These are phyloP conservation scores for Durotheca rogersii DNA, from an alignment of 495 filamentous ascomycete species.

Conservation along the genomic window DNA sequence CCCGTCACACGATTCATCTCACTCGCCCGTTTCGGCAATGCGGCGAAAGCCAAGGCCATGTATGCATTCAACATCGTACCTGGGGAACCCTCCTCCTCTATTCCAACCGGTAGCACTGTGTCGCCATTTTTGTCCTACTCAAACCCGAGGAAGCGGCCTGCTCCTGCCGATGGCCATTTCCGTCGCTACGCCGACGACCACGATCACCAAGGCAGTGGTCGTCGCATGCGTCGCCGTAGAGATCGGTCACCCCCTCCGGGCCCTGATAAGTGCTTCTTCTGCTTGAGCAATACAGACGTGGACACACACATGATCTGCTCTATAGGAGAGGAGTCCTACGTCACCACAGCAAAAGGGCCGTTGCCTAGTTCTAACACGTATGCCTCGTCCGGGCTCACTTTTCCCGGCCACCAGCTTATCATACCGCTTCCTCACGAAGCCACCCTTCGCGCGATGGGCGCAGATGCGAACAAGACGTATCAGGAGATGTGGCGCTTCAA, in stretches of 20 bases:
- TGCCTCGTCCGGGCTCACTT: constrained; percentile 57
- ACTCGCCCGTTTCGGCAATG: constrained; percentile 72
- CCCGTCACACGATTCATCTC: constrained; percentile 84
- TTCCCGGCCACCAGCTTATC: constrained; percentile 86
- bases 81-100: constrained; percentile 52
- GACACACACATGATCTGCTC: constrained; percentile 85
- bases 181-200: constrained; percentile 66
- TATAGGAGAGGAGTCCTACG: constrained; percentile 79
- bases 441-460: constrained; percentile 57
- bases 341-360: constrained; percentile 90
- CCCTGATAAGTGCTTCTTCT: constrained; percentile 90
- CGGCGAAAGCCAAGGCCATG: constrained; percentile 75
- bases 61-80: constrained; percentile 84
- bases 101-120: constrained; percentile 68
- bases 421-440: constrained; percentile 74
- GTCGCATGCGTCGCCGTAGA: constrained; percentile 54
- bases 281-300: constrained; percentile 77
- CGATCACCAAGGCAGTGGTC: constrained; percentile 54
- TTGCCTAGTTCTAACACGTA: constrained; percentile 69
- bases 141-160: constrained; percentile 60
- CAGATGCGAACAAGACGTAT: constrained; percentile 62
- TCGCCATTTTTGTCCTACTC: constrained; percentile 59
- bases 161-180: constrained; percentile 56
- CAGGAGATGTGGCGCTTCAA: constrained; percentile 81
- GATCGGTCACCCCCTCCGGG: constrained; percentile 58